phyloP scores from a whole-genome alignment of 208 protist genomes.

The Leishmania guyanensis region DNA sequence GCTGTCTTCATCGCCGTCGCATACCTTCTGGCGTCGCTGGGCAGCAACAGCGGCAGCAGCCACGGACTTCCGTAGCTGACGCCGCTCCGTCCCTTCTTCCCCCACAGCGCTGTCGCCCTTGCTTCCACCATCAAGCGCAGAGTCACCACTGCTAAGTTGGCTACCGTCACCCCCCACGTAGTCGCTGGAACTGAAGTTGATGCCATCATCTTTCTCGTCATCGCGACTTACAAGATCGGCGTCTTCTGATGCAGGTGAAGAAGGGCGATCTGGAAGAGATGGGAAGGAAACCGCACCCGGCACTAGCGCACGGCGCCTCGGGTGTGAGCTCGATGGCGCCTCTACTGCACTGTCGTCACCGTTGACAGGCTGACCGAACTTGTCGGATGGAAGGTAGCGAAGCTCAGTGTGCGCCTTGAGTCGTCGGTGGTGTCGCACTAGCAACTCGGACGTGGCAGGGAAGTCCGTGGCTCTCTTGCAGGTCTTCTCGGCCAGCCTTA shows the following conservation, averaged over 20 bases:
- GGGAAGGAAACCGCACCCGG: background rate
- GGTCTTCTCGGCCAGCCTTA: conserved; percentile 21
- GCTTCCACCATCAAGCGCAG: conserved; percentile 18
- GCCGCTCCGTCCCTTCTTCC: conserved; percentile 35
- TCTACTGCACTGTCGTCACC: background rate
- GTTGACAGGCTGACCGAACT: conserved; percentile 23
- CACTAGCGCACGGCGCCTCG: background rate
- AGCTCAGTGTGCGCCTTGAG: conserved; percentile 25
- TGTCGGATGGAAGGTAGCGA: conserved; percentile 20
- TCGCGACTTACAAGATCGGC: background rate
- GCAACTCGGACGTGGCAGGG: conserved; percentile 35
- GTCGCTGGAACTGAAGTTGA: conserved; percentile 33
- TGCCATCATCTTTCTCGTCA: conserved; percentile 12
- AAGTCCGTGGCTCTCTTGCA: conserved; percentile 26
- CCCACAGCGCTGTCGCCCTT: conserved; percentile 28
- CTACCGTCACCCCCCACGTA: conserved; percentile 68
- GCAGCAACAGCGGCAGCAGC: conserved; percentile 14
- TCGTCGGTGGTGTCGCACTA: conserved; percentile 19
- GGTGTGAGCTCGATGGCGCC: background rate
- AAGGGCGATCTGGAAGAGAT: background rate
- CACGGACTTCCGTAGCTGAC: conserved; percentile 26
- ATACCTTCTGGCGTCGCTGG: background rate
- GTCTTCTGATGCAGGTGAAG: background rate
- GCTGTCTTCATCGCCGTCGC: background rate
- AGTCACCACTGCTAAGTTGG: conserved; percentile 53